Percentiles rank a stretch among this genome's conserved stretches.
Evolutionary conservation across 2,329 filamentous ascomycete species (phyloP).

Genomic region (Aureobasidium pullulans): DNA sequence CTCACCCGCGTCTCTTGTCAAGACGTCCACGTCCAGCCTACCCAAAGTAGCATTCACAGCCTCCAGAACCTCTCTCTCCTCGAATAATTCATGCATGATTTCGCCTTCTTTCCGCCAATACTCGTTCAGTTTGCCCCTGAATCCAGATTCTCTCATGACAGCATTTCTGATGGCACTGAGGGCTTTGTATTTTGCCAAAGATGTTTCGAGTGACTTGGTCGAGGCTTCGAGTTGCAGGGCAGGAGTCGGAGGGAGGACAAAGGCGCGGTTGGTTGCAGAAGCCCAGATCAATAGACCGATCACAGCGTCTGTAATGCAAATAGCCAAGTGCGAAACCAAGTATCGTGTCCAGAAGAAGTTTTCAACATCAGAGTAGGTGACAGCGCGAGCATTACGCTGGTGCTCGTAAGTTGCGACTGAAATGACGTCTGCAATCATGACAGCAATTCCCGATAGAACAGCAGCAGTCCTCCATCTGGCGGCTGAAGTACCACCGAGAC

Average conservation of each 20-base stretch:
- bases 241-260: conserved; percentile 53
- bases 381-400: conserved; percentile 55
- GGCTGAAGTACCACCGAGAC: conserved; percentile 57
- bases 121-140: conserved; percentile 57
- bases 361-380: conserved; percentile 55
- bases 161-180: conserved; percentile 75
- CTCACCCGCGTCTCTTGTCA: conserved; percentile 57
- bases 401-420: conserved; percentile 58
- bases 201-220: conserved; percentile 49
- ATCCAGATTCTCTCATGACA: conserved; percentile 61
- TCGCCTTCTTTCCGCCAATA: conserved; percentile 79
- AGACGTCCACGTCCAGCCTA: conserved; percentile 54
- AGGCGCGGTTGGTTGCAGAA: conserved; percentile 71
- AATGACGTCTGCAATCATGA: conserved; percentile 38
- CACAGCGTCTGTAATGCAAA: conserved; percentile 57
- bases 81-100: conserved; percentile 66
- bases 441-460: conserved; percentile 31
- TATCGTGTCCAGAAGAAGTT: conserved; percentile 65
- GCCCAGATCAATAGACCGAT: conserved; percentile 65
- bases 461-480: conserved; percentile 63
- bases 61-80: conserved; percentile 67
- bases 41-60: conserved; percentile 61
- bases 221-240: conserved; percentile 59
- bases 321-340: conserved; percentile 53
- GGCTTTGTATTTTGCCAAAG: conserved; percentile 62